phyloP scores from a whole-genome alignment of 176 grass and related monocot genomes.

The Eleusine coracana region DNA sequence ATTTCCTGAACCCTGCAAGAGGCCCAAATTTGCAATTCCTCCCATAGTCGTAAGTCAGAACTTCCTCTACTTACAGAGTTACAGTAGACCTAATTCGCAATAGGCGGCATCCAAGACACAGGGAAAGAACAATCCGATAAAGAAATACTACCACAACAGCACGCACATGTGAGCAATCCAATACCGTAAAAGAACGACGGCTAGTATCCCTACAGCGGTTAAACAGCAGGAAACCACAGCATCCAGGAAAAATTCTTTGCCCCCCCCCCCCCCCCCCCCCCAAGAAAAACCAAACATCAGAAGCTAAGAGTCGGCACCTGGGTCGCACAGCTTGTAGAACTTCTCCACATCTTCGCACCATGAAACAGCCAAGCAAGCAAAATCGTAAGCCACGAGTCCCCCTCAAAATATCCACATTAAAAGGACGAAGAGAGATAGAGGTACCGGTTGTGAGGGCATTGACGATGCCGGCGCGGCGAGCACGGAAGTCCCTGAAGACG shows the following conservation, averaged over 20 bases:
- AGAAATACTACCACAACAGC: not conserved
- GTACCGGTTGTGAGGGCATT: conserved; percentile 70
- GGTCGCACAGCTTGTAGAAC: conserved; percentile 69
- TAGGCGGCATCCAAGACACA: not conserved
- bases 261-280: not conserved
- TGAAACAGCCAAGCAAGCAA: conserved; percentile 37
- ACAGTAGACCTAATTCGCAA: not conserved
- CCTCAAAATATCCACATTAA: conserved; percentile 14
- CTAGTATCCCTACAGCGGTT: not conserved
- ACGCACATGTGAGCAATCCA: not conserved
- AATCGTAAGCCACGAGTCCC: conserved; percentile 26
- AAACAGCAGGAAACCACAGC: not conserved
- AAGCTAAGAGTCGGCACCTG: conserved; percentile 50
- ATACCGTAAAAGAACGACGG: not conserved
- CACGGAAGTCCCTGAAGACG: too few relatives aligned
- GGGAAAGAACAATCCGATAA: not conserved
- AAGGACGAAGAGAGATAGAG: not conserved
- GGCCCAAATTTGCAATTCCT: not conserved
- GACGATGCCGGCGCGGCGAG: conserved; percentile 43
- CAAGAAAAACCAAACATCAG: not conserved
- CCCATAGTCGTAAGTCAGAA: not conserved
- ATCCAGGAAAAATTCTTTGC: too few relatives aligned
- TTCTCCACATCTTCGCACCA: conserved; percentile 60
- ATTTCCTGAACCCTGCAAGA: not conserved
- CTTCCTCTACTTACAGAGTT: not conserved